Evolutionary conservation across 768 basidiomycete species (phyloP).

Genomic region (Stropharia rugosoannulata): DNA sequence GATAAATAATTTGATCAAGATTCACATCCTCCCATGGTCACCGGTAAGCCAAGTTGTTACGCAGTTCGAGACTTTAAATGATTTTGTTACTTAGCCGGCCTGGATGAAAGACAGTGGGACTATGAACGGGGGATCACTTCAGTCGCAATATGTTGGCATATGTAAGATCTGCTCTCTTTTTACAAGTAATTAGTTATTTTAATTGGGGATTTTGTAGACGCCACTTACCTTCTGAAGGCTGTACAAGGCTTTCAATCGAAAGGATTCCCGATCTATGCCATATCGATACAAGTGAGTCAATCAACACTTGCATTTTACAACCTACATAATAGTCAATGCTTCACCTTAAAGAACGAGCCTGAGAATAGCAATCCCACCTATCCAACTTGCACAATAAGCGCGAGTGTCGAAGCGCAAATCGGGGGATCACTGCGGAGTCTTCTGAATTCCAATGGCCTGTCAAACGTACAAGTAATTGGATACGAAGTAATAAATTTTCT

Average conservation of each 20-base stretch:
- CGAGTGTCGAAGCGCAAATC: slow-evolving; percentile 56
- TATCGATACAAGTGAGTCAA: slow-evolving; percentile 47
- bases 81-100: slow-evolving; percentile 47
- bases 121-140: slow-evolving; percentile 66
- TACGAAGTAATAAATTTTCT: slow-evolving; percentile 24
- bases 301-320: background rate
- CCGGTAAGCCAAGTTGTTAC: slow-evolving; percentile 44
- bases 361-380: slow-evolving; percentile 65
- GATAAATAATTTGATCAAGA: slow-evolving; percentile 43
- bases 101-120: slow-evolving; percentile 76
- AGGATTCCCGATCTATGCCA: slow-evolving; percentile 62
- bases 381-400: slow-evolving; percentile 58
- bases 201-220: slow-evolving; percentile 41
- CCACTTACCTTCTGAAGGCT: slow-evolving; percentile 69
- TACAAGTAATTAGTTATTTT: background rate
- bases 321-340: background rate
- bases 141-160: slow-evolving; percentile 41
- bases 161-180: slow-evolving; percentile 37
- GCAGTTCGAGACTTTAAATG: background rate
- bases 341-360: slow-evolving; percentile 40
- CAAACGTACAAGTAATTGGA: slow-evolving; percentile 61
- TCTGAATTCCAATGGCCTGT: slow-evolving; percentile 63
- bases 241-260: slow-evolving; percentile 66
- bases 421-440: slow-evolving; percentile 53
- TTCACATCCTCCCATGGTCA: slow-evolving; percentile 57